Evolutionary conservation across 345 rosid genomes (phyloP), one percentile per base, ranked within the genome.

Genomic region (Syzygium oleosum): DNA sequence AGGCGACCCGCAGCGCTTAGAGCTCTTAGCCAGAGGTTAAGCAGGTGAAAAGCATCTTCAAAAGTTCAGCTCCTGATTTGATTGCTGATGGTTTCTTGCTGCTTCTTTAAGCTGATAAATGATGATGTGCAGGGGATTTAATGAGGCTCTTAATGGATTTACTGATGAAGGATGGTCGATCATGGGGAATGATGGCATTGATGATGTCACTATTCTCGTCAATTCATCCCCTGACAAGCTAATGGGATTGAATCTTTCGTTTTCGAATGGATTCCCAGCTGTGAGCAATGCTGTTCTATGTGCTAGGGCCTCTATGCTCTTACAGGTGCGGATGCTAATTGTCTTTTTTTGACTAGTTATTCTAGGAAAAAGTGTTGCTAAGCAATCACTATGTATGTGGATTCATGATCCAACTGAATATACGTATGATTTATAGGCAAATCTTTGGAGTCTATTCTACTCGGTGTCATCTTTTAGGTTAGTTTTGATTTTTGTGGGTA

Each of bases 281-380:
- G 97, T 98, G 59, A 95, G 94, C 90, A 97, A 87, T 87, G 95
- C 97, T 1, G 96, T 98, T 63, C 88, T 98, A 87, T 97, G 99
- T 43, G 99, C 99, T 58, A 97, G 96, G 88, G 99, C 99, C 59
- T 98, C 99, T 1, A 98, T 98, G 99, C 98, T 98, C 77, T 93
- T 98, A 90, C 99, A 97, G 98, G 99, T 96, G 9, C n/a, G 91
- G 55, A 53, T 89, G 53, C 51, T 41, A 52, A 27, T 84, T 21
- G 38, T 73, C 83, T 38, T 19, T 68, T 38, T 73, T 1, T 10
- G 79, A 7, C 49, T 0, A 73, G 49, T 73, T 38, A 43, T 19
- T 73, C 38, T 73, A 41, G 25, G 22, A 73, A 73, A 73, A 10
- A 2, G 10, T 5, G 23, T 38, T 51, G 46, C 17, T 86, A 25